Evolutionary conservation across 225 moss, liverwort and hornwort species (phyloP), one percentile per base, ranked within the genome.

Genomic region (Physcomitrium patens): DNA sequence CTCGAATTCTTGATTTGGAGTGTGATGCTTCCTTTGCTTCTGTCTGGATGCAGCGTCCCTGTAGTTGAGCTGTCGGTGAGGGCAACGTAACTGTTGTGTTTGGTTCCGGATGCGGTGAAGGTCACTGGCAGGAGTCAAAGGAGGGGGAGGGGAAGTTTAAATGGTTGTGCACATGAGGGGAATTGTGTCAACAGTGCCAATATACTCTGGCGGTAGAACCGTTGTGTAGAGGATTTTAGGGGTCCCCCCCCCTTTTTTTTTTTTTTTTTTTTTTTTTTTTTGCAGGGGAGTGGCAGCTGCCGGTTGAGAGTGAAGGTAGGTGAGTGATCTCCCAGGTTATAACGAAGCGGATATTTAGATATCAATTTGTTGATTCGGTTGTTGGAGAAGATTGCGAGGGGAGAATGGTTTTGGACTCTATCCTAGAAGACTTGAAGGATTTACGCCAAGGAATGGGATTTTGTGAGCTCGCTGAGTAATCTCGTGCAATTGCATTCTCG

Each of bases 151-250:
- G 23, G 23, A 0, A 19, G 31, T 37, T 17, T 61, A 19, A 12
- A 23, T 47, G 74, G 10, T 20, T 54, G 8, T 68, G 54, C 44
- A 60, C 65, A 45, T 47, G 9, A 9, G 46, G 31, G 52, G 24
- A 18, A 45, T 73, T 77, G 64, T 43, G 69, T 43, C 41, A 75
- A 60, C 45, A 56, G 74, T 70, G 26, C 26, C 47, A 70, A 45
- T 24, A 24, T 1, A 15, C 7, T 7, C 51, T 20, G 20, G 18
- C 44, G 52, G 65, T 47, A 70, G 59, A 74, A 46, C 24, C 14
- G 56, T 44, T 24, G 10, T 63, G 63, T 28, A 12, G 65, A 76
- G 79, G 76, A 71, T 83, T 71, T 63, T 79, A 83, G 79, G 79
- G 83, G 67, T 83, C 74, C 10, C 18, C 31, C 7, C 31, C 7